phyloP scores from a whole-genome alignment of 176 grass and related monocot genomes.

The Phoenix roebelenii region DNA sequence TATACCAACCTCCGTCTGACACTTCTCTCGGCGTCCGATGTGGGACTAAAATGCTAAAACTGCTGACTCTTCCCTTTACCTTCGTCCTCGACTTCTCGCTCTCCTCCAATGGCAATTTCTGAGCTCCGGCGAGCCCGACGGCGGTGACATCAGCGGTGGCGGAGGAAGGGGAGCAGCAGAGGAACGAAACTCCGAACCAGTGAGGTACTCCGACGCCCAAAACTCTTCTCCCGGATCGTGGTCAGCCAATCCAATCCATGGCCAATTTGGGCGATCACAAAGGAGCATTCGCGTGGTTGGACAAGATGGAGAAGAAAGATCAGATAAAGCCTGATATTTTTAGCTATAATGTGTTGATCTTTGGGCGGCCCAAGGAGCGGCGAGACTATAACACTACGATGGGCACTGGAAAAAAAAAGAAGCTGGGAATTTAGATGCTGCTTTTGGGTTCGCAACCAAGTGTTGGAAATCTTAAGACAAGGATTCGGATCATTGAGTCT shows the following conservation, averaged over 20 bases:
- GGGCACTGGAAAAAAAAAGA: conserved; percentile 20
- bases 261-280: conserved; percentile 30
- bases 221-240: conserved; percentile 29
- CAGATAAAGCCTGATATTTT: conserved; percentile 24
- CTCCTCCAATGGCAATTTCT: too few species aligned
- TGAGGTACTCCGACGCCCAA: conserved; percentile 25
- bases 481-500: too few species aligned
- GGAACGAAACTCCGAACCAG: conserved; percentile 18
- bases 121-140: too few species aligned
- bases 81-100: too few species aligned
- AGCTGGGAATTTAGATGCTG: conserved; percentile 28
- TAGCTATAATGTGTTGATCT: conserved; percentile 39
- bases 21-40: too few species aligned
- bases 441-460: conserved; percentile 17
- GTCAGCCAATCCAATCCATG: conserved; percentile 24
- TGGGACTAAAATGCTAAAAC: too few species aligned
- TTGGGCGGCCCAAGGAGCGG: conserved; percentile 17
- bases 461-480: too few species aligned
- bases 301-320: conserved; percentile 27
- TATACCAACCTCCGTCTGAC: too few species aligned
- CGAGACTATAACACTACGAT: not conserved
- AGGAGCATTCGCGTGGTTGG: conserved; percentile 25
- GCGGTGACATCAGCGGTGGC: too few species aligned
- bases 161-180: too few species aligned
- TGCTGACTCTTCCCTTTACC: too few species aligned